phyloP scores from a whole-genome alignment of 331 rosid genomes.

The Quercus phellos region DNA sequence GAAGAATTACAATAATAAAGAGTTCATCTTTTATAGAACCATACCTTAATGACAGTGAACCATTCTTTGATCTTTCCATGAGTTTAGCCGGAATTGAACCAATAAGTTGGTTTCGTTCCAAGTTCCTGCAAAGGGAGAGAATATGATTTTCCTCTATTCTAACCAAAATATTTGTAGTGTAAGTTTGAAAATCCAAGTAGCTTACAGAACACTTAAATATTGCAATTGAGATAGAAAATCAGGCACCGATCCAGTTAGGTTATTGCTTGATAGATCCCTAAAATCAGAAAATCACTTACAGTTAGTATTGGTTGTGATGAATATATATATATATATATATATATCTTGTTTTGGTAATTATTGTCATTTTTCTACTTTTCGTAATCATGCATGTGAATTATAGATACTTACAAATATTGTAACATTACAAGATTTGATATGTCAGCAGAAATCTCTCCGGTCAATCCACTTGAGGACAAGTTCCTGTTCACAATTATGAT shows the following conservation, averaged over 20 bases:
- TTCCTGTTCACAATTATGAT: constrained; percentile 13
- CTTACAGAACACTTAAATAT: constrained; percentile 27
- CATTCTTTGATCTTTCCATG: constrained; percentile 16
- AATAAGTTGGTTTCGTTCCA: constrained; percentile 37
- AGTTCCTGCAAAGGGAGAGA: constrained; percentile 27
- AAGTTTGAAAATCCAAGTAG: not conserved
- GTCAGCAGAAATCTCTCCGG: constrained; percentile 23
- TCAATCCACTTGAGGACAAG: constrained; percentile 42
- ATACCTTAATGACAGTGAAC: constrained; percentile 38
- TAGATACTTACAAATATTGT: constrained; percentile 41
- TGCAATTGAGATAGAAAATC: constrained; percentile 31
- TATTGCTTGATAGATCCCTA: constrained; percentile 52
- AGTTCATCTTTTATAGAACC: not conserved
- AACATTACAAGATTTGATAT: constrained; percentile 32
- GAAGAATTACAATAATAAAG: not conserved
- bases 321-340: not conserved
- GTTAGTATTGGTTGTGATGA: not conserved
- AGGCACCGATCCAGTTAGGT: constrained; percentile 49
- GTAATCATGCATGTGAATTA: not conserved
- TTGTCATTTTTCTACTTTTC: not conserved
- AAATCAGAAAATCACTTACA: not conserved
- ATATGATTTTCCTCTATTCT: not conserved
- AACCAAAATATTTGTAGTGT: not conserved
- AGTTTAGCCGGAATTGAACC: constrained; percentile 40
- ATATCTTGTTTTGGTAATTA: not conserved